A percentile compares a stretch with the other conserved stretches of the same genome.
Evolutionary conservation across 768 basidiomycete genomes (phyloP).

Genomic region (Chalciporus piperatus): DNA sequence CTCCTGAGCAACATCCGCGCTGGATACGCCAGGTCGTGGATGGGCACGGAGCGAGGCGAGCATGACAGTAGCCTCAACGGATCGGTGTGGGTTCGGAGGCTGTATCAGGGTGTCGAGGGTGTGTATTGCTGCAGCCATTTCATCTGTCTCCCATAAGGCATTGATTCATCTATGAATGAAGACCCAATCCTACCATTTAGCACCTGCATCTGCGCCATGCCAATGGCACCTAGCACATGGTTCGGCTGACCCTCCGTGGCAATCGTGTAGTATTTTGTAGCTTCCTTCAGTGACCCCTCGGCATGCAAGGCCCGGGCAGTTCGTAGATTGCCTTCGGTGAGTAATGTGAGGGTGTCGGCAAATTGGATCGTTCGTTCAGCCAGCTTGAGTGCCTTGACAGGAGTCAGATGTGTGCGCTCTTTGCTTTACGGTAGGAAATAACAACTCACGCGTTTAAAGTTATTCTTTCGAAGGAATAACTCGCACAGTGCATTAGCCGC

Average conservation of each 20-base stretch:
- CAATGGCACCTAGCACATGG: slow-evolving; percentile 76
- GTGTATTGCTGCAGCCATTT: slow-evolving; percentile 82
- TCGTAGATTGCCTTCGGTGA: slow-evolving; percentile 84
- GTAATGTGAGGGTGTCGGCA: slow-evolving; percentile 80
- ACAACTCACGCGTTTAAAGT: slow-evolving; percentile 52
- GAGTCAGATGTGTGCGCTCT: neutral
- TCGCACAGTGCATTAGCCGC: slow-evolving; percentile 84
- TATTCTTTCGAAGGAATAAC: slow-evolving; percentile 70
- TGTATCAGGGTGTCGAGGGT: slow-evolving; percentile 77
- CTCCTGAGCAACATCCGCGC: slow-evolving; percentile 69
- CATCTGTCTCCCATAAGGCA: slow-evolving; percentile 47
- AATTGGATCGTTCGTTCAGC: slow-evolving; percentile 94
- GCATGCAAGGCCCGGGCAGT: slow-evolving; percentile 81
- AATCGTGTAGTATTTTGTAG: slow-evolving; percentile 65
- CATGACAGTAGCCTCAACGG: slow-evolving; percentile 82
- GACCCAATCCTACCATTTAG: slow-evolving; percentile 60
- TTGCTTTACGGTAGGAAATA: neutral
- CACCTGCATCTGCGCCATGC: slow-evolving; percentile 85
- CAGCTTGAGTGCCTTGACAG: slow-evolving; percentile 75
- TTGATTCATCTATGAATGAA: neutral
- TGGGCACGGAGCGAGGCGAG: slow-evolving; percentile 86
- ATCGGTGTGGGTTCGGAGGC: slow-evolving; percentile 59
- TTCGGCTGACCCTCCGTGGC: slow-evolving; percentile 70
- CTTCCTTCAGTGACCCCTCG: slow-evolving; percentile 60
- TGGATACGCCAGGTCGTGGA: slow-evolving; percentile 76